Evolutionary conservation across 306 rosid species (phyloP), one percentile per base, ranked within the genome.

Genomic region (Oxytropis ochrocephala): DNA sequence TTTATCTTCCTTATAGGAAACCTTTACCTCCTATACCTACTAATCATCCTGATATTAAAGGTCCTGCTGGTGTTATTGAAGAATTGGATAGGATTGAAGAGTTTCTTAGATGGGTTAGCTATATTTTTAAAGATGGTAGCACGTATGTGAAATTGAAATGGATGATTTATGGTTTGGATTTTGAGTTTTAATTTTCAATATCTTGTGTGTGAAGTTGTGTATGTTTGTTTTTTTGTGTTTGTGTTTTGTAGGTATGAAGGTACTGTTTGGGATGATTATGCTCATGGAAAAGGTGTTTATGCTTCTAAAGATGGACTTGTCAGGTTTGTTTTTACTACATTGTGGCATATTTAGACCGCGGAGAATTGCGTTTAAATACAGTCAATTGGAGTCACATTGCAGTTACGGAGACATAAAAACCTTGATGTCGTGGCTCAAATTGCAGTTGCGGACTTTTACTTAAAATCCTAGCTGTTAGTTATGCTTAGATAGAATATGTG

Each of bases 41-140:
- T 62, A 82, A 91, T 70, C 75, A 84, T 50, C 16, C 33, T 9
- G 92, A 83, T 21, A 67, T 94, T 21, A 9, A 79, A 2, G 83
- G 32, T 33, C 92, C 96, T 4, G 81, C 80, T 47, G 85, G 81
- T 2, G 88, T 80, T 1, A 75, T 94, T 72, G 89, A 91, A 39
- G 99, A 94, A 67, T 70, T 94, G 81, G 99, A 94, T 81, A 84
- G 96, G 85, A 91, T 88, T 80, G 99, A 94, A 78, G 97, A 90
- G 80, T 94, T 91, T 32, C 97, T 94, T 78, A 70, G 8, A 14
- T 94, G 97, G 99, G 97, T 91, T 56, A 91, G 99, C 97, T 94
- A 79, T 64, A 8, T 94, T 68, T 94, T 94, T 35, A 60, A 75
- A 9, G 97, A 94, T 78, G 99, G 95, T 5, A 88, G 95, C 95